phyloP scores from a whole-genome alignment of 2,329 filamentous ascomycete genomes.

The Calonectria pteridis region DNA sequence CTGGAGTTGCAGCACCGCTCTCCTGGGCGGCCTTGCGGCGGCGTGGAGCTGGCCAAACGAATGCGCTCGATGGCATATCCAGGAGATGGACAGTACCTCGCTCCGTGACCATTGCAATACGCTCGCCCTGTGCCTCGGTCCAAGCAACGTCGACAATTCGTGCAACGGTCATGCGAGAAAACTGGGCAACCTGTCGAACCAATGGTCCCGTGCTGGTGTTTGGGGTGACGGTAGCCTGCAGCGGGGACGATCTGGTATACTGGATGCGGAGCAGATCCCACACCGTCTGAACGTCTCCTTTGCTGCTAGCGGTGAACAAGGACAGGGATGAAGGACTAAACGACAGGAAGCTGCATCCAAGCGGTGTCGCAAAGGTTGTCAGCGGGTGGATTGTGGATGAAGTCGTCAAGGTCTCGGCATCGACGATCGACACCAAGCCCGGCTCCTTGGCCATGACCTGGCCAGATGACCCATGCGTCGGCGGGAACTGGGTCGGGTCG shows the following conservation, averaged over 20 bases:
- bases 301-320: constrained; percentile 83
- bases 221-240: constrained; percentile 63
- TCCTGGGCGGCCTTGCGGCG: constrained; percentile 61
- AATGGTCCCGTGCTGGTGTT: constrained; percentile 63
- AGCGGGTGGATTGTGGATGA: constrained; percentile 70
- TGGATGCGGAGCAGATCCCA: constrained; percentile 82
- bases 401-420: constrained; percentile 71
- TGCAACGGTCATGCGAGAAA: constrained; percentile 91
- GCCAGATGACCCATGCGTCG: constrained; percentile 76
- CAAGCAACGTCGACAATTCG: constrained; percentile 92
- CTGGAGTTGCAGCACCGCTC: constrained; percentile 60
- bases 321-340: constrained; percentile 81
- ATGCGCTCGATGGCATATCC: constrained; percentile 84
- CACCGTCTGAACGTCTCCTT: constrained; percentile 85
- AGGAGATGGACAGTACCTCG: constrained; percentile 96
- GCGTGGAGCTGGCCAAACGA: constrained; percentile 86
- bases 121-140: constrained; percentile 84
- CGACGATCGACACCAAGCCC: constrained; percentile 80
- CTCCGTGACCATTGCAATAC: constrained; percentile 90
- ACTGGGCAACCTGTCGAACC: constrained; percentile 88
- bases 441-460: constrained; percentile 74
- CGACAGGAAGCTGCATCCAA: constrained; percentile 85
- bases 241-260: constrained; percentile 70
- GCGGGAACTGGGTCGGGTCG: constrained; percentile 73
- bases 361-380: constrained; percentile 77